phyloP scores from a whole-genome alignment of 495 filamentous ascomycete species.

The Aspergillus egyptiacus region DNA sequence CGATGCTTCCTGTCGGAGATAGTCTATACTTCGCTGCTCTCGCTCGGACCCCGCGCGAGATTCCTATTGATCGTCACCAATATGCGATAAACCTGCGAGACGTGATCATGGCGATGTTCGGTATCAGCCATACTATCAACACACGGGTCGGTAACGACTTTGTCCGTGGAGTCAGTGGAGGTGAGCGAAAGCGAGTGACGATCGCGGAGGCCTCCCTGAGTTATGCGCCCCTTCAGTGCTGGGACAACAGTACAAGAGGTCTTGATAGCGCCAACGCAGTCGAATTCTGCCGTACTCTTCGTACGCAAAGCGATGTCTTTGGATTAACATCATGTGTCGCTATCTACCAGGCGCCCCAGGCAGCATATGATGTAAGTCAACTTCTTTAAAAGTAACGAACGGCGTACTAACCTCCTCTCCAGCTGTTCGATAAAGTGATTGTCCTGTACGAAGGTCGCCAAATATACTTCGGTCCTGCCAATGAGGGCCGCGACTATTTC shows the following conservation, averaged over 20 bases:
- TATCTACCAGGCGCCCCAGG: conserved; percentile 3
- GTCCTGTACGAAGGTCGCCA: conserved; percentile 7
- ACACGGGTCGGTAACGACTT: conserved; percentile 7
- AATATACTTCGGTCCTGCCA: conserved; percentile 4
- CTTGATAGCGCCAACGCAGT: not conserved
- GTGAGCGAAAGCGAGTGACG: conserved; percentile 8
- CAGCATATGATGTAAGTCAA: no score
- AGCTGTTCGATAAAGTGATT: conserved; percentile 5
- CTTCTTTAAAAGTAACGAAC: no score
- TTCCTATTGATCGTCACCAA: not conserved
- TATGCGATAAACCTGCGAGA: not conserved
- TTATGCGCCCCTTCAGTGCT: not conserved
- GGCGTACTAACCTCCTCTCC: no score
- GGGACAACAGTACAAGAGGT: conserved; percentile 7
- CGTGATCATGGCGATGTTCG: conserved; percentile 1
- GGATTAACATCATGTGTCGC: not conserved
- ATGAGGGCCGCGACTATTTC: not conserved
- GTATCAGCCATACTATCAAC: conserved; percentile 4
- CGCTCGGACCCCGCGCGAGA: not conserved
- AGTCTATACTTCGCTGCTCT: conserved; percentile 8
- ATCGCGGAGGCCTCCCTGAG: conserved; percentile 2
- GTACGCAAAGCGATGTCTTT: not conserved
- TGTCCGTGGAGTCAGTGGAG: conserved; percentile 3
- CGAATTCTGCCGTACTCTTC: not conserved
- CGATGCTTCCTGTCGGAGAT: conserved; percentile 3